Evolutionary conservation across 169 alveolate genomes (phyloP), one percentile per base, ranked within the genome.

Genomic region (Cryptosporidium meleagridis): DNA sequence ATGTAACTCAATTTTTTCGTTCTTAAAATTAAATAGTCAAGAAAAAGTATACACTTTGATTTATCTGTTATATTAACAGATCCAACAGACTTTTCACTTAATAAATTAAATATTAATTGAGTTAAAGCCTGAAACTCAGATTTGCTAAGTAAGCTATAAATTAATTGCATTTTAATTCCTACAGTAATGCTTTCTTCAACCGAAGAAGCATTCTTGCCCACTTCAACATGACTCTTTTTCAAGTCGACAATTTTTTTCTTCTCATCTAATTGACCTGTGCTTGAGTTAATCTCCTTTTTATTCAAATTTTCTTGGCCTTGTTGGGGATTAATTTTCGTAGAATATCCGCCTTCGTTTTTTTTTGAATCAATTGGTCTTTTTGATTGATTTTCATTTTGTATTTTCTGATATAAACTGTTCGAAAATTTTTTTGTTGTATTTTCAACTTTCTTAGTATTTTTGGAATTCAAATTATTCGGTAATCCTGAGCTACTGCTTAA

Each of bases 161-260:
- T 65, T 62, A 80, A 44, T 31, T 80, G 89, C 35, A 70, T 29
- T 10, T 41, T 80, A 31, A 80, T 80, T 18, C 89, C 89, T 12
- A 41, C 21, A 26, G 62, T 61, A 39, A 80, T 67, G 39, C 75
- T 18, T 18, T 59, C 89, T n/a, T 80, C 89, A 23, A 80, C 31
- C 41, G 68, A 51, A 51, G 26, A 16, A 35, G n/a, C 21, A 9
- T 26, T 44, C 41, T 31, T 80, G n/a, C n/a, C 44, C 35, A 26
- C 16, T 48, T 44, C 62, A 41, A 12, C 21, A 8, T 12, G 6
- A 4, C n/a, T 59, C 33, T 80, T 80, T 70, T 70, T 70, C 18
- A 2, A 23, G 3, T 62, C 69, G n/a, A 16, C 6, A 2, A 18
- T 29, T n/a, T 62, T 62, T 59, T 26, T 21, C 3, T 9, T 73